Base-by-base conservation (phyloP, 23 red algal species). In the Pyropia yezoensis region DNA sequence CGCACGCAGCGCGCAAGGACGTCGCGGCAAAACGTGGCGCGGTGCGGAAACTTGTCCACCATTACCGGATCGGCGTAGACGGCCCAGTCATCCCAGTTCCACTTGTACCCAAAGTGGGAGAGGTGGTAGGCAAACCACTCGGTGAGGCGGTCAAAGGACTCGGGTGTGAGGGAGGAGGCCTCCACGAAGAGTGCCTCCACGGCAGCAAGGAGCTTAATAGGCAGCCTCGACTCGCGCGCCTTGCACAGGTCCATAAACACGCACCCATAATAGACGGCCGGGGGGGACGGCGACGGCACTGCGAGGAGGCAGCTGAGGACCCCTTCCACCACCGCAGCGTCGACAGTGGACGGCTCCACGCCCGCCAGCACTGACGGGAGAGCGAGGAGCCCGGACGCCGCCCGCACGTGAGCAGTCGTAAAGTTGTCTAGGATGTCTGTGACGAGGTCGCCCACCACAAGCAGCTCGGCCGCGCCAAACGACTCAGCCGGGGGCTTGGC, bases 121-220 rank as follows among this genome's bases (percentile, higher is more conserved):
- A 96, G 73, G 74, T 96, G 92, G 62, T 74, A 87, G 14, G 92
- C 81, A 74, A 96, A 87, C 92, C 92, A 96, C 16, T 83, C 83
- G 18, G 85, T 78, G 16, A 89, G 66, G 18, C 92, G 85, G 57
- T 96, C 92, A 59, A 84, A 84, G 6, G 74, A 52, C 56, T 96
- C 92, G 25, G 83, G 57, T n/a, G 89, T 84, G 33, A 89, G 70
- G 27, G 59, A 34, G 16, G 39, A 66, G 7, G 86, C 78, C 27
- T 89, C 57, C 61, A 63, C 59, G 61, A 90, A 84, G 53, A 96
- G 79, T 30, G 68, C 58, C 45, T 96, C 75, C 26, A 96, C 92
- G 0, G 92, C 92, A 17, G 73, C 66, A 4, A 96, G 78, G 32
- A 96, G 71, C 33, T 86, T 83, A 3, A 67, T 69, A 25, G 92